phyloP scores from a whole-genome alignment of 495 filamentous ascomycete species.

The Sordaria brevicollis region DNA sequence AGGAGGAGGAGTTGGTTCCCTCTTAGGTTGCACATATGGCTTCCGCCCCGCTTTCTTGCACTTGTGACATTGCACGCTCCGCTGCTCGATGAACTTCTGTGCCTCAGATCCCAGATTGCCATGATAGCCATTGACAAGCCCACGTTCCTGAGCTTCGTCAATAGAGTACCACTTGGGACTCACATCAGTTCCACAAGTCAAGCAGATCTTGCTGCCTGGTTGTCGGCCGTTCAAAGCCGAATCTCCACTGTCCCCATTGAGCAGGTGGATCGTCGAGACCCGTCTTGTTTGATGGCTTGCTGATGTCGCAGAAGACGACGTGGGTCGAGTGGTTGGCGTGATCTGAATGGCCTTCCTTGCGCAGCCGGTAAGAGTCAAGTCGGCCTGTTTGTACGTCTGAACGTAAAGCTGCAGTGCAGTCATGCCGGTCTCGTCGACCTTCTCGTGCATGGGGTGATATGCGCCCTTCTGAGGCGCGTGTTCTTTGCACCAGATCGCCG shows the following conservation, averaged over 20 bases:
- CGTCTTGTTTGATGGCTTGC: constrained; percentile 24
- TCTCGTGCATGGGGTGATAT: constrained; percentile 69
- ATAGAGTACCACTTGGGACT: constrained; percentile 53
- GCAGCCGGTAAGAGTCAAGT: constrained; percentile 79
- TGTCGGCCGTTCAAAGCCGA: constrained; percentile 8
- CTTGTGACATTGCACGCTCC: constrained; percentile 45
- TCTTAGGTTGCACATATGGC: constrained; percentile 20
- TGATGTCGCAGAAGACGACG: constrained; percentile 29
- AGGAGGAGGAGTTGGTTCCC: constrained; percentile 23
- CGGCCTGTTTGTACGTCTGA: constrained; percentile 86
- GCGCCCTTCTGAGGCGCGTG: constrained; percentile 58
- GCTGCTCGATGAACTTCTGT: constrained; percentile 38
- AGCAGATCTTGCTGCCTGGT: constrained; percentile 36
- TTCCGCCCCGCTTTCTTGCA: constrained; percentile 38
- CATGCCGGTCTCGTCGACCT: constrained; percentile 45
- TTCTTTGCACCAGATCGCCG: constrained; percentile 83
- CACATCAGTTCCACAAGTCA: constrained; percentile 48
- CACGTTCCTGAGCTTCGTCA: constrained; percentile 27
- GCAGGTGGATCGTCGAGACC: constrained; percentile 23
- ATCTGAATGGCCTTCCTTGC: constrained; percentile 67
- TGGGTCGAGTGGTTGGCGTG: constrained; percentile 5
- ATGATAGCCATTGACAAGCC: constrained; percentile 32
- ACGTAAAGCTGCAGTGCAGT: constrained; percentile 82
- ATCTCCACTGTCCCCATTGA: constrained; percentile 15
- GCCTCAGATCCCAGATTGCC: constrained; percentile 30